Percentiles rank a stretch among this genome's conserved stretches.
Conservation (phyloP, 345 rosid species). For the Syzygium jambos region DNA sequence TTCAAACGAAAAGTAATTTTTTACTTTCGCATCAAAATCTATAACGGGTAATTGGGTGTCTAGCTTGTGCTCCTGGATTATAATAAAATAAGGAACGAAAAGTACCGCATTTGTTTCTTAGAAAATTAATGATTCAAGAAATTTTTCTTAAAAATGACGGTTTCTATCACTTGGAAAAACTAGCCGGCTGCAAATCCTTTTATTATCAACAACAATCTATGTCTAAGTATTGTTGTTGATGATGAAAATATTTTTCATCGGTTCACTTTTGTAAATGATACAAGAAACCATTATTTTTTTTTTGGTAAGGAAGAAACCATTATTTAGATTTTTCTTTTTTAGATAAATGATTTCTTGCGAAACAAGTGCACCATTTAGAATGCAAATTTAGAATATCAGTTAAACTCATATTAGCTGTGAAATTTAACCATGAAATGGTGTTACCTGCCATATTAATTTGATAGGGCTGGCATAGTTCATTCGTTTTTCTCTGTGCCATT, state of each 20-base stretch:
- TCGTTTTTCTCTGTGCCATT: not conserved
- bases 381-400: not conserved
- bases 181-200: not conserved
- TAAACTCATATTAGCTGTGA: not conserved
- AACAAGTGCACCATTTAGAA: not conserved
- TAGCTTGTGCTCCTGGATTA: not conserved
- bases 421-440: not conserved
- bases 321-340: too few relatives aligned
- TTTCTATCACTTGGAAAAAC: not conserved
- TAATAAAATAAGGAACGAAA: not conserved
- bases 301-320: not conserved
- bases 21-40: not conserved
- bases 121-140: not conserved
- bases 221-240: not conserved
- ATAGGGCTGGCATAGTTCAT: not conserved
- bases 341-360: not conserved
- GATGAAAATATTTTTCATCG: not conserved
- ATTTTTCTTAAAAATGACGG: not conserved
- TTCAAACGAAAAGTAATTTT: not conserved
- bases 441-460: not conserved
- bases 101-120: accelerated
- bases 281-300: not conserved
- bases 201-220: not conserved
- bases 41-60: not conserved
- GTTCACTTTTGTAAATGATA: not conserved